phyloP scores from a whole-genome alignment of 2,329 filamentous ascomycete genomes.

The Hymenoscyphus occultus region DNA sequence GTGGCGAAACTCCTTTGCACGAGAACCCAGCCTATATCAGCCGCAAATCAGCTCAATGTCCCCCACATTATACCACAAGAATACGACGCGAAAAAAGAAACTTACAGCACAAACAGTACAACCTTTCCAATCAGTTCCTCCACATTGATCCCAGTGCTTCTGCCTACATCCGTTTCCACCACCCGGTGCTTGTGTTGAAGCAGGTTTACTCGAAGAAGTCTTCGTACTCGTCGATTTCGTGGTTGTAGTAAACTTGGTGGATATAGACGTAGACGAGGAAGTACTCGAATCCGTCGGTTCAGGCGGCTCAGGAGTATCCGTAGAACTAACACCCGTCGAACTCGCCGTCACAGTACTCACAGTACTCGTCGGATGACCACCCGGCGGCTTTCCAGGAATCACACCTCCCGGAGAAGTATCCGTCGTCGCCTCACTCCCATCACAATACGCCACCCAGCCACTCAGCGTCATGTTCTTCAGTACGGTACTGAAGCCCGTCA shows the following conservation, averaged over 20 bases:
- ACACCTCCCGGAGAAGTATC: constrained; percentile 17
- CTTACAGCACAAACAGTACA: constrained; percentile 23
- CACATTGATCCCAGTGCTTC: constrained; percentile 25
- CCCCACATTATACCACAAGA: too few relatives aligned
- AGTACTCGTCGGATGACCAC: constrained; percentile 5
- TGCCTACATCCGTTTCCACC: constrained; percentile 13
- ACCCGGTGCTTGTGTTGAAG: neutral
- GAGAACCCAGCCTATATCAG: constrained; percentile 12
- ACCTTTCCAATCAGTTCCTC: constrained; percentile 24
- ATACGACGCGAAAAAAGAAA: neutral
- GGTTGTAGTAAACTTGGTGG: neutral
- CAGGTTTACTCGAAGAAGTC: constrained; percentile 2
- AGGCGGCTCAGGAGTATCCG: neutral
- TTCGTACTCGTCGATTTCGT: neutral
- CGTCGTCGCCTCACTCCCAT: constrained; percentile 18
- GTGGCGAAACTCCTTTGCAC: constrained; percentile 19
- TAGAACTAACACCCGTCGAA: neutral
- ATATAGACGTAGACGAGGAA: neutral
- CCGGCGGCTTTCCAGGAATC: constrained; percentile 10
- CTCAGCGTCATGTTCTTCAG: constrained; percentile 14
- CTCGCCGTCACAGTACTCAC: neutral
- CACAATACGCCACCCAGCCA: constrained; percentile 21
- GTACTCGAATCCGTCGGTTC: constrained; percentile 3
- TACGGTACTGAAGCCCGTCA: constrained; percentile 13
- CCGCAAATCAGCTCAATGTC: neutral